Percentiles rank a stretch among this genome's conserved stretches.
These are phyloP conservation scores for Pelagomonas calceolata DNA, from an alignment of 108 stramenopile genomes.

Conservation along the genomic window DNA sequence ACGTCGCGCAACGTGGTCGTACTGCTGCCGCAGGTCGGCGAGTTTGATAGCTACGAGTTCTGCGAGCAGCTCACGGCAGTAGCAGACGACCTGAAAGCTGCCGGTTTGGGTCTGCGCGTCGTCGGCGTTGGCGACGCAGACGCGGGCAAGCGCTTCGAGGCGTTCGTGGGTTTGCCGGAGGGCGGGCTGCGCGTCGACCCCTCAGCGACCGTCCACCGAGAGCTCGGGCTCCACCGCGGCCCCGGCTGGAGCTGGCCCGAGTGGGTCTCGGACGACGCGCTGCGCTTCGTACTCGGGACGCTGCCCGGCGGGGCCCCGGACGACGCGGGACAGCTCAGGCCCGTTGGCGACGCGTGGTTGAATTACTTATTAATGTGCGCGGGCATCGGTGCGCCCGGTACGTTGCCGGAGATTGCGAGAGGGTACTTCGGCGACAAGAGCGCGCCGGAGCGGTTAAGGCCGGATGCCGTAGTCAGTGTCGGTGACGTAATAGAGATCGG, in stretches of 20 bases:
- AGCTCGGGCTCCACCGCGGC: constrained; percentile 32
- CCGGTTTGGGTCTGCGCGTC: constrained; percentile 27
- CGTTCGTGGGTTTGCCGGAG: constrained; percentile 30
- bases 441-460: constrained; percentile 51
- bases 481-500: constrained; percentile 25
- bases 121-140: constrained; percentile 2
- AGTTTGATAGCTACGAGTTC: constrained; percentile 50
- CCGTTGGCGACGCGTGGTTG: constrained; percentile 44
- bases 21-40: constrained; percentile 47
- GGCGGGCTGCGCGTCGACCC: constrained; percentile 36
- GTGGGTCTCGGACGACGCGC: constrained; percentile 17
- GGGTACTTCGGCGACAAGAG: constrained; percentile 54
- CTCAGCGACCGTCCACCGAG: constrained; percentile 27
- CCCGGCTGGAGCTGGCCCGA: constrained; percentile 43
- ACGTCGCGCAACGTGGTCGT: constrained; percentile 29
- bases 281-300: constrained; percentile 17
- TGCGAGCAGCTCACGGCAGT: constrained; percentile 29
- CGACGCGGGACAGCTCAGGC: constrained; percentile 11
- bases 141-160: constrained; percentile 29
- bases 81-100: constrained; percentile 20
- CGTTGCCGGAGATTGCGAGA: constrained; percentile 47
- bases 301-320: constrained; percentile 26
- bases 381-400: constrained; percentile 56
- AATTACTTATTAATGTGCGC: constrained; percentile 68
- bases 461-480: constrained; percentile 39